Conservation (phyloP, 2,329 filamentous ascomycete species). For the Microthyrium microscopicum region DNA sequence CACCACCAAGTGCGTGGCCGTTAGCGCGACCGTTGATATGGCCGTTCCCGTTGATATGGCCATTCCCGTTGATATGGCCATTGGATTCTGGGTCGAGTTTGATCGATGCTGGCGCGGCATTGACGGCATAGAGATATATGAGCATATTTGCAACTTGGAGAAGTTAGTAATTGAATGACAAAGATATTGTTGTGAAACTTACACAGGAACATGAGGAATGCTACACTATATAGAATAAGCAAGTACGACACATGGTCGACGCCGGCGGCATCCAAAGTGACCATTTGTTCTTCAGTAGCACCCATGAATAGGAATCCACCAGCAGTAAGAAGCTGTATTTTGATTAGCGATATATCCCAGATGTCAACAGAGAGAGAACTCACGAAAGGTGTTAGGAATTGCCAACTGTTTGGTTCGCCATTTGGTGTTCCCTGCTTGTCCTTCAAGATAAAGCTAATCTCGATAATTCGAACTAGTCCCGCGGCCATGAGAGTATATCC, state of each 20-base stretch:
- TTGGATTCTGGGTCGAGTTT: constrained; percentile 20
- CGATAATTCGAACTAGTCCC: constrained; percentile 68
- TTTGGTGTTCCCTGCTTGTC: constrained; percentile 53
- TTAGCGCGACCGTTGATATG: constrained; percentile 20
- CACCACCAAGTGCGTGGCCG: constrained; percentile 48
- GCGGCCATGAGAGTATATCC: constrained; percentile 92
- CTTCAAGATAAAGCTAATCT: constrained; percentile 72
- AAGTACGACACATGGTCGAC: constrained; percentile 88
- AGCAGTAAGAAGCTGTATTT: constrained; percentile 60
- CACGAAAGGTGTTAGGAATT: constrained; percentile 54
- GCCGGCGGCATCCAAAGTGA: constrained; percentile 51
- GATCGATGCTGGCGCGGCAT: constrained; percentile 13
- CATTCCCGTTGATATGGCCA: constrained; percentile 13
- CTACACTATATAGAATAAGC: constrained; percentile 75
- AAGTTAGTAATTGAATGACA: constrained; percentile 5
- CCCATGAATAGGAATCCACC: constrained; percentile 96
- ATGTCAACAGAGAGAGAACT: constrained; percentile 21
- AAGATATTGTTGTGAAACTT: constrained; percentile 19
- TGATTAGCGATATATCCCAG: not conserved
- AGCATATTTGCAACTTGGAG: constrained; percentile 60
- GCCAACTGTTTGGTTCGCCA: constrained; percentile 58
- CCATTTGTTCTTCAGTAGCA: constrained; percentile 92
- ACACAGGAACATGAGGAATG: constrained; percentile 82
- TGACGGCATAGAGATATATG: constrained; percentile 63
- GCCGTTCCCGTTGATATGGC: constrained; percentile 16